Conservation (phyloP, 2,329 filamentous ascomycete species). For the Fusarium globosum region DNA sequence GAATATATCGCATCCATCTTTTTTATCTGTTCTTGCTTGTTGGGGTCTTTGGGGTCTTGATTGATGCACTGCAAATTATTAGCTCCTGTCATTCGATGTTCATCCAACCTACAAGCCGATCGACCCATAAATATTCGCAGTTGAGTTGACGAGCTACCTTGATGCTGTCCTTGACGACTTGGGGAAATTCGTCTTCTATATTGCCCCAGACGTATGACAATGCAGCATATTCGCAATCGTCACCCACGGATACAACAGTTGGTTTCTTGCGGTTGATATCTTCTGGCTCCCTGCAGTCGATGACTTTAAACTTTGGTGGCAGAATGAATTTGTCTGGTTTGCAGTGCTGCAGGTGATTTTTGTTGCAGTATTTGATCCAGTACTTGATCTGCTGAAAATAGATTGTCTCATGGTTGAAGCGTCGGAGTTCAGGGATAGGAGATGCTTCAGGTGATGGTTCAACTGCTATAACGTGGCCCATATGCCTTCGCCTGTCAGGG, state of each 20-base stretch:
- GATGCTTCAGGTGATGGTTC: too few species aligned
- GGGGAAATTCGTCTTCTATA: not conserved
- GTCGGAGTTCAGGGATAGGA: too few species aligned
- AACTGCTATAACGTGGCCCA: too few species aligned
- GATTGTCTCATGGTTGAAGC: too few species aligned
- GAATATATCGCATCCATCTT: too few species aligned
- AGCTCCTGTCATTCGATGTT: not conserved
- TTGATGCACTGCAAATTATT: not conserved
- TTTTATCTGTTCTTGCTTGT: too few species aligned
- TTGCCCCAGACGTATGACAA: not conserved
- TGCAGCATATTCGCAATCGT: not conserved
- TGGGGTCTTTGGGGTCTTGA: not conserved
- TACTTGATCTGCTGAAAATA: too few species aligned
- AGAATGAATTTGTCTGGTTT: not conserved
- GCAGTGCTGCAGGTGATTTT: not conserved
- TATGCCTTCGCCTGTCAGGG: too few species aligned
- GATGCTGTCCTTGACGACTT: not conserved
- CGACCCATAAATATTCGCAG: not conserved
- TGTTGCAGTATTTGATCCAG: not conserved
- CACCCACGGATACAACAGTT: fast-evolving
- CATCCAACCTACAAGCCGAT: not conserved
- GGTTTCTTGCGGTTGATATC: not conserved
- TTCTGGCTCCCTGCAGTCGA: not conserved
- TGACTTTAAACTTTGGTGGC: not conserved
- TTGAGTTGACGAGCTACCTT: not conserved